Percentiles rank a stretch among this genome's conserved stretches.
Conservation (phyloP, 441 rosid species). For the Arabidopsis hybrid region DNA sequence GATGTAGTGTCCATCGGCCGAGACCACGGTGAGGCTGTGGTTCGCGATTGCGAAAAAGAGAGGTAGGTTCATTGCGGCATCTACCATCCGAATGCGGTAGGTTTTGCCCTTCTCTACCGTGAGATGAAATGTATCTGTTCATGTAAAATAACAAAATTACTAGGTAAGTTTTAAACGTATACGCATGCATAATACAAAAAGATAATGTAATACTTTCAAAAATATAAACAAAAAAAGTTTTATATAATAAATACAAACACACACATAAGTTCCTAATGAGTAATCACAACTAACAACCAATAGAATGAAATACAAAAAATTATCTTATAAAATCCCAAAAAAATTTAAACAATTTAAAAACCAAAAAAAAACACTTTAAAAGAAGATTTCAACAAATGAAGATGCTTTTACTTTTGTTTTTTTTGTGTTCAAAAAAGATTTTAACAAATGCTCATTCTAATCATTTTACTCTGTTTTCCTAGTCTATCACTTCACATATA, state of each 20-base stretch:
- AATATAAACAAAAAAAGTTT: neutral
- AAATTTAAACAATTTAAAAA: neutral
- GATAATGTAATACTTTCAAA: neutral
- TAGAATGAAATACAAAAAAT: neutral
- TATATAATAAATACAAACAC: neutral
- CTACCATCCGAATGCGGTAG: constrained; percentile 43
- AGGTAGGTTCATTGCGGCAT: constrained; percentile 41
- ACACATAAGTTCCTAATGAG: neutral
- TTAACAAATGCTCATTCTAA: neutral
- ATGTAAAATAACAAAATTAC: neutral
- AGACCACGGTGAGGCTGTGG: constrained; percentile 45
- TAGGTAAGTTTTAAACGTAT: neutral
- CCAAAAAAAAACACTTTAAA: too few species aligned
- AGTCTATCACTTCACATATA: neutral
- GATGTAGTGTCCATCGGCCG: constrained; percentile 45
- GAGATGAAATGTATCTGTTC: constrained; percentile 34
- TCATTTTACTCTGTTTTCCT: neutral
- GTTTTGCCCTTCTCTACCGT: constrained; percentile 42
- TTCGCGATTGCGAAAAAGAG: constrained; percentile 46
- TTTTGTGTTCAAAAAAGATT: too few species aligned
- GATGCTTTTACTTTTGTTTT: neutral
- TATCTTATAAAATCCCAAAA: too few species aligned
- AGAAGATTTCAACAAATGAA: neutral
- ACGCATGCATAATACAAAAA: neutral
- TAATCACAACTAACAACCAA: neutral